These are phyloP conservation scores for Cryptococcus neoformans DNA, from an alignment of 1,284 basidiomycete species.

Conservation along the genomic window DNA sequence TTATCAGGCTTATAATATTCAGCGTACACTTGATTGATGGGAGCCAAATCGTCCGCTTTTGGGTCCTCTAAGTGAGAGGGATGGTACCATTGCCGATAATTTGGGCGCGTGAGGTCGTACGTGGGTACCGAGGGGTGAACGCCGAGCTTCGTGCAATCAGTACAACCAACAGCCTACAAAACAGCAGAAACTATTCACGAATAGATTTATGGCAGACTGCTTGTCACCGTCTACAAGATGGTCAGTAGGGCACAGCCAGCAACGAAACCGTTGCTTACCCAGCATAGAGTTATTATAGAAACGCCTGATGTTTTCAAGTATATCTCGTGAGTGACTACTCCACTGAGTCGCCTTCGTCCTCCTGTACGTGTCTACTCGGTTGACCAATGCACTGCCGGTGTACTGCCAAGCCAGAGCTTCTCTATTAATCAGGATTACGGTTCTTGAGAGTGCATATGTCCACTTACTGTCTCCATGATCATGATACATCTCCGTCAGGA, in stretches of 20 bases:
- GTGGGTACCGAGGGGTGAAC: slow-evolving; percentile 52
- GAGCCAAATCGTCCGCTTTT: slow-evolving; percentile 34
- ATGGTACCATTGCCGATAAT: slow-evolving; percentile 80
- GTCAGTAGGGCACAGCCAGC: background rate
- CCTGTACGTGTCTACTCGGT: slow-evolving; percentile 94
- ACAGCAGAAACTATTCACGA: slow-evolving; percentile 47
- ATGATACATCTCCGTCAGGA: slow-evolving; percentile 99
- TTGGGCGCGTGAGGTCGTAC: slow-evolving; percentile 52
- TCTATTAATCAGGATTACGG: background rate
- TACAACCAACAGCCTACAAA: background rate
- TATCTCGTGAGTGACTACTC: slow-evolving; percentile 96
- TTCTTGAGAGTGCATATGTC: background rate
- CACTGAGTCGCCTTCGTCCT: slow-evolving; percentile 81
- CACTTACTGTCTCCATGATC: slow-evolving; percentile 86
- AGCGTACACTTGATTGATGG: slow-evolving; percentile 68
- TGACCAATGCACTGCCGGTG: slow-evolving; percentile 93
- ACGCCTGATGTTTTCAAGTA: slow-evolving; percentile 88
- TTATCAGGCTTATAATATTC: slow-evolving; percentile 83
- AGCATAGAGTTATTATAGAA: slow-evolving; percentile 95
- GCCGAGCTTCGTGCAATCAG: slow-evolving; percentile 57
- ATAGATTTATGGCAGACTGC: slow-evolving; percentile 95
- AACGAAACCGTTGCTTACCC: slow-evolving; percentile 51
- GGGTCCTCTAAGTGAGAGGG: slow-evolving; percentile 64
- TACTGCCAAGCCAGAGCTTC: slow-evolving; percentile 95
- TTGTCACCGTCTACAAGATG: slow-evolving; percentile 79